Evolutionary conservation across 345 rosid genomes (phyloP), one percentile per base, ranked within the genome.

Genomic region (Cardamine chenopodiifolia): DNA sequence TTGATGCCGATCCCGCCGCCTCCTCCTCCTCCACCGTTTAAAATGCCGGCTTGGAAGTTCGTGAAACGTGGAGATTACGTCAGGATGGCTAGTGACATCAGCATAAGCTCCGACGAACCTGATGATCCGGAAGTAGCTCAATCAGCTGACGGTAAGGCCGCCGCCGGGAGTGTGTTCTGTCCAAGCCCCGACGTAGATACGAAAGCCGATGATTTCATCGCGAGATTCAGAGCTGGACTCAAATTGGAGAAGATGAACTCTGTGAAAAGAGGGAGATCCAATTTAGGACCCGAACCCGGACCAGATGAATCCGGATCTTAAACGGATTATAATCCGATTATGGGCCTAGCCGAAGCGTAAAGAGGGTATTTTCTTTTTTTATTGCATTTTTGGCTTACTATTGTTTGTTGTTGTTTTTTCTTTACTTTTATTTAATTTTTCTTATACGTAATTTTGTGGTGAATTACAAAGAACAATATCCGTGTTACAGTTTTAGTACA

Each of bases 111-210:
- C n/a, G 93, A 89, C 37, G 90, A 83, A 2, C 73, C 77, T 7
- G 77, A 82, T 49, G 86, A 82, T 5, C 2, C 72, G 7, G 83
- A 77, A 0, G 79, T 80, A 74, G 22, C 73, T 22, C 69, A 72
- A 12, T 66, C 72, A 7, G 52, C 5, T 10, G 66, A 45, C 23
- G 19, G 55, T 18, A 47, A 57, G 8, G 19, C 79, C 22, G 66
- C 62, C 1, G 70, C 60, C 0, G 75, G 63, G 4, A 60, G 78
- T 13, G 26, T 75, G 63, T 88, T 85, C 40, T 93, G 93, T 76
- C 94, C 90, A 8, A 93, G 98, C 79, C 97, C 98, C 9, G 97
- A 91, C 69, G 94, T 93, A 76, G 57, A 93, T 78, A 83, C 89
- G 8, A 89, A 93, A 69, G 98, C 98, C 3, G 92, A 87, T 62